Evolutionary conservation across 2,329 filamentous ascomycete species (phyloP).

Genomic region (Aspergillus sp.): DNA sequence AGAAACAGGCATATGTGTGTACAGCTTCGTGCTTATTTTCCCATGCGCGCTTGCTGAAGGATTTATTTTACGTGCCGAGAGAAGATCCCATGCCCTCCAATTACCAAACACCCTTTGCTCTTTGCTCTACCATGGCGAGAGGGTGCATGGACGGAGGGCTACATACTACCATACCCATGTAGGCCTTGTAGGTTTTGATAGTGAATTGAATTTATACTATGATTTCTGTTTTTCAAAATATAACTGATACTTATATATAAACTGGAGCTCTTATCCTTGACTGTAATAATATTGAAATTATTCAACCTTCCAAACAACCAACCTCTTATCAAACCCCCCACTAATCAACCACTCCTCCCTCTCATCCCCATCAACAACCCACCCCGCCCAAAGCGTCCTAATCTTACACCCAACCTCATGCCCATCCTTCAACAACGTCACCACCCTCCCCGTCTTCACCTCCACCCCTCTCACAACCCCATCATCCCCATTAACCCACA

Average conservation of each 20-base stretch:
- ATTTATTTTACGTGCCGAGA: slow-evolving; percentile 67
- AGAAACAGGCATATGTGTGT: slow-evolving; percentile 67
- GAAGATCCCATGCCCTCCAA: slow-evolving; percentile 46
- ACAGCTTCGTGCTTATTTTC: slow-evolving; percentile 61
- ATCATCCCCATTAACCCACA: slow-evolving; percentile 68
- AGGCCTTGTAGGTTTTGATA: slow-evolving; percentile 10
- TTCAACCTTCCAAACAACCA: slow-evolving; percentile 57
- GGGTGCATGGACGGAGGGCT: slow-evolving; percentile 53
- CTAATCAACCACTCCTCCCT: slow-evolving; percentile 59
- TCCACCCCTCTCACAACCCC: slow-evolving; percentile 64
- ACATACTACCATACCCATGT: slow-evolving; percentile 33
- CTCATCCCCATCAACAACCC: slow-evolving; percentile 32
- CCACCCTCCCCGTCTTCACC: slow-evolving; percentile 59
- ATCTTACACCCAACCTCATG: slow-evolving; percentile 62
- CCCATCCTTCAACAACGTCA: slow-evolving; percentile 51
- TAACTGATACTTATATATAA: not conserved
- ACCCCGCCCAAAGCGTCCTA: slow-evolving; percentile 59
- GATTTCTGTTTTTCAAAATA: not conserved
- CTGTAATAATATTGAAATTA: too few species aligned
- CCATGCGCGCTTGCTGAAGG: slow-evolving; percentile 68
- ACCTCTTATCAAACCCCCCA: slow-evolving; percentile 64
- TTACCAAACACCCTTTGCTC: slow-evolving; percentile 52
- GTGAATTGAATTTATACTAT: not conserved
- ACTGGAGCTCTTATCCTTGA: not conserved
- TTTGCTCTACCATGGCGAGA: slow-evolving; percentile 38